Percentiles rank a stretch among this genome's conserved stretches.
These are phyloP conservation scores for Naganishia kalamii DNA, from an alignment of 768 basidiomycete species.

Conservation along the genomic window DNA sequence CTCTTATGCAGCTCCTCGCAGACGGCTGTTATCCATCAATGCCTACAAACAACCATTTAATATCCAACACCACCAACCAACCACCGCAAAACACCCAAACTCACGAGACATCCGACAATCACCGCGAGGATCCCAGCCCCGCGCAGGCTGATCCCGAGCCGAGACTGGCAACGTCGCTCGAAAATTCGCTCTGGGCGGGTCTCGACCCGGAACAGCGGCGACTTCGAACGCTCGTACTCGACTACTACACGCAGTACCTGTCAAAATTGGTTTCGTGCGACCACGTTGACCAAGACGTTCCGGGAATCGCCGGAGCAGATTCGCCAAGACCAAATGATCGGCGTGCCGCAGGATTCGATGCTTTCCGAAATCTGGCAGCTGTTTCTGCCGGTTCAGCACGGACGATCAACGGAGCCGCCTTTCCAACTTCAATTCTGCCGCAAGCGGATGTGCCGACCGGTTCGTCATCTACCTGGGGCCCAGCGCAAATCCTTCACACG, in stretches of 20 bases:
- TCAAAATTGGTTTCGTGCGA: conserved; percentile 30
- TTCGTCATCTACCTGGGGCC: neutral
- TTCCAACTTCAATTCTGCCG: too few relatives aligned
- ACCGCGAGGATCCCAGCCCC: neutral
- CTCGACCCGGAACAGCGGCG: conserved; percentile 6
- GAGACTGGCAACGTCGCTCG: neutral
- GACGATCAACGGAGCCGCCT: neutral
- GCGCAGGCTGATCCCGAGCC: neutral
- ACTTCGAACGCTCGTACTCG: conserved; percentile 22
- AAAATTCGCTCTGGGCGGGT: conserved; percentile 8
- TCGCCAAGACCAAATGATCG: neutral
- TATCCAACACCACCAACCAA: neutral
- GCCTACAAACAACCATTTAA: neutral
- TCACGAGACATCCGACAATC: neutral
- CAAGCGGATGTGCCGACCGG: neutral
- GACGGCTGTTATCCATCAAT: conserved; percentile 15
- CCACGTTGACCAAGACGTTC: neutral
- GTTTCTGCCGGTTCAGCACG: neutral
- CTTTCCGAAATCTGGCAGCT: conserved; percentile 27
- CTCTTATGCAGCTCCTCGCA: conserved; percentile 10
- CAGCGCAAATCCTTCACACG: conserved; percentile 29
- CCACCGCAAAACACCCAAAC: neutral
- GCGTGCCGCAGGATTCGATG: conserved; percentile 24
- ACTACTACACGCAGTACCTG: conserved; percentile 30
- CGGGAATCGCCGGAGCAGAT: conserved; percentile 8